Percentiles rank a stretch among this genome's conserved stretches.
Evolutionary conservation across 345 rosid species (phyloP).

Genomic region (Euphorbia lathyris): DNA sequence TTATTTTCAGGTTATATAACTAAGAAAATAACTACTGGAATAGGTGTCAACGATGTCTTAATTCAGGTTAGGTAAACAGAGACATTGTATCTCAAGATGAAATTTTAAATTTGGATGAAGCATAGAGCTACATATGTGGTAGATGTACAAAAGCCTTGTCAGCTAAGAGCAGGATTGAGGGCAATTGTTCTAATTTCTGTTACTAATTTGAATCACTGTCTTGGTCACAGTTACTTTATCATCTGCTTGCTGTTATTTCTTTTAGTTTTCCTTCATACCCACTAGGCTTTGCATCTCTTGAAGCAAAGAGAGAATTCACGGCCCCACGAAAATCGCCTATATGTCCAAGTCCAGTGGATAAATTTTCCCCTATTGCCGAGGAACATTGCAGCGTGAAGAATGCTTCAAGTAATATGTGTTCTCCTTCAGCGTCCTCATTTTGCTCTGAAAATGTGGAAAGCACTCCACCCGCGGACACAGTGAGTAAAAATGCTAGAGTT

Average conservation of each 20-base stretch:
- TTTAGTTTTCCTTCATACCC: constrained; percentile 41
- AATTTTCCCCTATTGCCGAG: constrained; percentile 33
- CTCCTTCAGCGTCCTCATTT: constrained; percentile 19
- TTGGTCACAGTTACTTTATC: not conserved
- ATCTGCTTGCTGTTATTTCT: not conserved
- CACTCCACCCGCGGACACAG: constrained; percentile 28
- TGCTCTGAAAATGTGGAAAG: constrained; percentile 19
- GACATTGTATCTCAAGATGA: not conserved
- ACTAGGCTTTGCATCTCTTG: constrained; percentile 80
- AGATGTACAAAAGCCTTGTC: not conserved
- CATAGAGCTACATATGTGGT: not conserved
- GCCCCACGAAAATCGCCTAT: constrained; percentile 58
- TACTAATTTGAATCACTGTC: not conserved
- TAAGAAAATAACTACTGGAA: no score
- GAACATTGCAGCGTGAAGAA: constrained; percentile 26
- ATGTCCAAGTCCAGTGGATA: constrained; percentile 36
- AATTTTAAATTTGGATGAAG: not conserved
- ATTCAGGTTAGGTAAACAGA: not conserved
- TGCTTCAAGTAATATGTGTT: constrained; percentile 32
- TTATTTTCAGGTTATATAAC: not conserved
- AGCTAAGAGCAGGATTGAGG: not conserved
- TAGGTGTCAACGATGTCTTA: not conserved
- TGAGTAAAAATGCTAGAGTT: constrained; percentile 34
- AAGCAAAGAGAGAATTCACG: constrained; percentile 71
- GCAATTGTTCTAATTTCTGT: not conserved